Evolutionary conservation across 2,329 filamentous ascomycete species (phyloP).

Genomic region (Thelonectria discophora): DNA sequence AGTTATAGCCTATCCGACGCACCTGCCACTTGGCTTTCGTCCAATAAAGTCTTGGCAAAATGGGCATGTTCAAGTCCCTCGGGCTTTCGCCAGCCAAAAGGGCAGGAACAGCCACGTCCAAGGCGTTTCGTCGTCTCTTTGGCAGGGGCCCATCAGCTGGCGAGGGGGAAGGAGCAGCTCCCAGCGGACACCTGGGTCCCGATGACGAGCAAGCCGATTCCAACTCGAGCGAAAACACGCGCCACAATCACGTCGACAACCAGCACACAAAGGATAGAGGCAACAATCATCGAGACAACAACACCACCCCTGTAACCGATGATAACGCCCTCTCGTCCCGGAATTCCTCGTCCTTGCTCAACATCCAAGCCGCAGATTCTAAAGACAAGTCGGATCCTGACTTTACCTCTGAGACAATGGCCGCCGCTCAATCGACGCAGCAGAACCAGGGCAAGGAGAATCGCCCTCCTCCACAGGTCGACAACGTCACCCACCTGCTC

Average conservation of each 20-base stretch:
- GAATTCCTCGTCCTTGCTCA: not conserved
- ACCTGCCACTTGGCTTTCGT: not conserved
- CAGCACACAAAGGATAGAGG: conserved; percentile 16
- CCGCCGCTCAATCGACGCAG: conserved; percentile 18
- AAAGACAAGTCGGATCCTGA: conserved; percentile 5
- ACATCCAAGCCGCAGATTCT: not conserved
- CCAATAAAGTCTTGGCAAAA: conserved; percentile 13
- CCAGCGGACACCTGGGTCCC: conserved; percentile 5
- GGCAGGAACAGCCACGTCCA: conserved; percentile 39
- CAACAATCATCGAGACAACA: conserved; percentile 7
- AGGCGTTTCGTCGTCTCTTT: conserved; percentile 45
- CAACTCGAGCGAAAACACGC: conserved; percentile 1
- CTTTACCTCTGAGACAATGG: conserved; percentile 32
- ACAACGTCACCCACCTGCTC: conserved; percentile 26
- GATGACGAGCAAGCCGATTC: conserved; percentile 29
- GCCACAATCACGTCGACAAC: conserved; percentile 23
- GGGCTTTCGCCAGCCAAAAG: conserved; percentile 33
- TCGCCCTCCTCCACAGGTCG: conserved; percentile 29
- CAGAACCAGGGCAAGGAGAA: conserved; percentile 47
- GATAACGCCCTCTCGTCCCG: conserved; percentile 4
- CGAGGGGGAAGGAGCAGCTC: conserved; percentile 29
- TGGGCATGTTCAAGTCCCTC: conserved; percentile 37
- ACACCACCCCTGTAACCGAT: conserved; percentile 4
- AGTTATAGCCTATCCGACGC: not conserved
- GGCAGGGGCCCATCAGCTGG: conserved; percentile 41